Evolutionary conservation across 805 yeast genomes (phyloP), one percentile per base, ranked within the genome.

Genomic region (Zygoascus flipseniorum): DNA sequence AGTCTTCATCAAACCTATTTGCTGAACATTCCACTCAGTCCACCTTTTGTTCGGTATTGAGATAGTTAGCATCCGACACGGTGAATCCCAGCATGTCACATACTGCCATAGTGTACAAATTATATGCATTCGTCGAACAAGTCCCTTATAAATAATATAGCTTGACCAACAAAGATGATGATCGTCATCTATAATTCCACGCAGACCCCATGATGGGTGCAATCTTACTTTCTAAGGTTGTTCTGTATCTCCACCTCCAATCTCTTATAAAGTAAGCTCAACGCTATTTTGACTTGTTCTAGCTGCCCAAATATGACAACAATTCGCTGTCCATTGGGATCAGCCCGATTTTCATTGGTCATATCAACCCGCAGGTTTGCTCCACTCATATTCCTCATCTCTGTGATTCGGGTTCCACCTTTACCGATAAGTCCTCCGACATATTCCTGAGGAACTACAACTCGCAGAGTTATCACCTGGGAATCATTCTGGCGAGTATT

Each of bases 391-490:
- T 82, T 83, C 57, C 92, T 77, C 49, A 89, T 82, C 57, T 85
- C 88, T 62, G 82, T 85, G 54, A 89, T 83, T 60, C 83, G 85
- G 62, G 85, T 81, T 18, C 96, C 96, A 32, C 89, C 88, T 68
- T 82, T 86, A 1, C 96, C 96, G 55, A 89, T 89, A 28, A 89
- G 83, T 42, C 86, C 79, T 1, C 96, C 96, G 42, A 89, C 89
- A 67, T 77, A 84, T 39, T 80, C 79, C 63, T 83, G 83, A 23
- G 95, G 89, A 45, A 89, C 88, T 59, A 72, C 83, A 2, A 88
- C 74, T 55, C 85, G 90, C 67, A 86, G 87, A 52, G 81, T 77
- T 52, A 78, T 41, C 16, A 48, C 26, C 35, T 57, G 59, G 4
- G 55, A 43, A 9, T 46, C 56, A 2, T 39, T 55, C 46, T 6